Percentiles rank a stretch among this genome's conserved stretches.
phyloP scores from a whole-genome alignment of 805 yeast species.

The Ogataea pilisensis region DNA sequence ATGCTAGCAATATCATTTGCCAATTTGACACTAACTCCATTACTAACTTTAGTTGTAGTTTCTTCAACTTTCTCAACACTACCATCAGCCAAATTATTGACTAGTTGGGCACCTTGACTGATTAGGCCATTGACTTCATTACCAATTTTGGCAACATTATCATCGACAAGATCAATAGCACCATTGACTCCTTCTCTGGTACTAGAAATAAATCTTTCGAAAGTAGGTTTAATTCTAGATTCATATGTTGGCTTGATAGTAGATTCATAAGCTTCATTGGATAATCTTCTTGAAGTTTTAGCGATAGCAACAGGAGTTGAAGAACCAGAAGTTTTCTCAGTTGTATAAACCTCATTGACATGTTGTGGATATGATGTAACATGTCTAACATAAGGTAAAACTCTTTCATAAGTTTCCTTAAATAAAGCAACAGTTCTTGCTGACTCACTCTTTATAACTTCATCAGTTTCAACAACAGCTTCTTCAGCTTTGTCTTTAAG shows the following conservation, averaged over 20 bases:
- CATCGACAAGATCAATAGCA: conserved; percentile 18
- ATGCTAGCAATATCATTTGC: not conserved
- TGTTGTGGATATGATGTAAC: conserved; percentile 29
- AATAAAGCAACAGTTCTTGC: conserved; percentile 24
- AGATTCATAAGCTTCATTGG: conserved; percentile 31
- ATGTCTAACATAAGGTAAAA: conserved; percentile 24
- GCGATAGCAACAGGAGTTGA: conserved; percentile 33
- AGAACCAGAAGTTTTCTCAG: conserved; percentile 26
- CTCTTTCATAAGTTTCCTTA: conserved; percentile 25
- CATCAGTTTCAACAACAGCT: conserved; percentile 6
- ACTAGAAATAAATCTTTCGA: conserved; percentile 23
- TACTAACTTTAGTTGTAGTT: not conserved
- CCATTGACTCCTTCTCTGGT: conserved; percentile 21
- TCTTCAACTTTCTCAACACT: not conserved
- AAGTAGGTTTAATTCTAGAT: conserved; percentile 22
- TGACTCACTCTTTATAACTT: conserved; percentile 20
- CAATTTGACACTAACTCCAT: conserved; percentile 1
- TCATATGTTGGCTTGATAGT: conserved; percentile 30
- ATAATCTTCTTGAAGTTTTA: conserved; percentile 34
- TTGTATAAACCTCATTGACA: conserved; percentile 27
- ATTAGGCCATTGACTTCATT: conserved; percentile 6
- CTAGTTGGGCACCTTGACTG: conserved; percentile 3
- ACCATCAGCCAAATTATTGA: conserved; percentile 6
- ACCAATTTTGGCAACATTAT: conserved; percentile 8
- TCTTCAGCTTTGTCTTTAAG: conserved; percentile 12